Evolutionary conservation across 1,284 basidiomycete genomes (phyloP), one percentile per base, ranked within the genome.

Genomic region (Apiotrichum veenhuisii): DNA sequence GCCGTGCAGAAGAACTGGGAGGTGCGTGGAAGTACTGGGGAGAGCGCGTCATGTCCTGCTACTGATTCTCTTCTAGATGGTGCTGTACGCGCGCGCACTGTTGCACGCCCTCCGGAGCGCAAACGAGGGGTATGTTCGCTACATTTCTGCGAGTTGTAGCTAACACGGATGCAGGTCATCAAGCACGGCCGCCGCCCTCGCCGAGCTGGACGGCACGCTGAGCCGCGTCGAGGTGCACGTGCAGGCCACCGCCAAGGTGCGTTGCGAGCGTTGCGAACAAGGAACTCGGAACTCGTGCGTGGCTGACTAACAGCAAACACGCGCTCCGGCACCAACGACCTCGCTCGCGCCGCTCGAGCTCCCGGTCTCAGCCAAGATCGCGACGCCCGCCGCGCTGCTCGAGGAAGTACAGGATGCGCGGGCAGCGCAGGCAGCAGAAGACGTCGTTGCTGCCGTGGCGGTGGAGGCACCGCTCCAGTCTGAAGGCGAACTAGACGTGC

Each of bases 1-100:
- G 63, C 64, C 20, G 65, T 77, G 3, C 71, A 70, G 33, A 69
- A 59, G 43, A 74, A 77, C 0, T 73, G 73, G 63, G 70, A 74
- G 64, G 72, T 73, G 43, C 52, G 69, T 53, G n/a, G 26, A 5
- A 3, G 22, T 2, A n/a, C n/a, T n/a, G n/a, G n/a, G n/a, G n/a
- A n/a, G n/a, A n/a, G n/a, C n/a, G n/a, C n/a, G n/a, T 25, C 22
- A 4, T 50, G 14, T 5, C 8, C 8, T 25, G 17, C n/a, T 12
- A 9, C 3, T 34, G 25, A 30, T 34, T 51, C 4, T 45, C 18
- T 17, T 3, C 2, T 50, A 76, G 75, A 72, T 66, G 23, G 63
- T 73, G 2, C 51, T 66, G 22, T 75, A 75, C 53, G 68, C 75
- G 15, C 61, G 67, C 5, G 66, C 64, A 1, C 51, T 75, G 9